Evolutionary conservation across 2,329 filamentous ascomycete species (phyloP).

Genomic region (Huntiella savannae): DNA sequence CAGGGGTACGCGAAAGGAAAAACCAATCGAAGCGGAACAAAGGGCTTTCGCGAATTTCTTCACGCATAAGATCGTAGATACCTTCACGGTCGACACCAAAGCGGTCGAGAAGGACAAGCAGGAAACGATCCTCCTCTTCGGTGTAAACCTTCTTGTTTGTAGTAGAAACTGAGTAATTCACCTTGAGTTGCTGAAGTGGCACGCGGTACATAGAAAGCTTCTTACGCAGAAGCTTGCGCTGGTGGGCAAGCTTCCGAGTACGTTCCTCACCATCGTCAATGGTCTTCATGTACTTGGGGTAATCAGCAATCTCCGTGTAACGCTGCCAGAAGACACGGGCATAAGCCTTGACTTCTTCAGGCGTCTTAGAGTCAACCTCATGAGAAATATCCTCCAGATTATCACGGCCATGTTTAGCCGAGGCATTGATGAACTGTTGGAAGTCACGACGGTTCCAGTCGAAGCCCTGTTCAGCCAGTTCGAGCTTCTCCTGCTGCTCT

Average conservation of each 20-base stretch:
- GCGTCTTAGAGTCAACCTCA: conserved; percentile 79
- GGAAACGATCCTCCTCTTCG: conserved; percentile 90
- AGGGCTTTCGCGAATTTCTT: conserved; percentile 86
- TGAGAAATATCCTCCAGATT: conserved; percentile 72
- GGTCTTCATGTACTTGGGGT: conserved; percentile 68
- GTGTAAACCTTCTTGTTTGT: conserved; percentile 99
- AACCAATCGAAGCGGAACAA: conserved; percentile 99
- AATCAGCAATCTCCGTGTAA: conserved; percentile 78
- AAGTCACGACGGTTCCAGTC: conserved; percentile 97
- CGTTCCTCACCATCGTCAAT: conserved; percentile 90
- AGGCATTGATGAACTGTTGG: conserved; percentile 93
- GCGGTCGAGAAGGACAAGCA: conserved; percentile 82
- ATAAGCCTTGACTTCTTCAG: conserved; percentile 72
- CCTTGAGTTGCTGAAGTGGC: conserved; percentile 89
- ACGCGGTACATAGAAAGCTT: conserved; percentile 97
- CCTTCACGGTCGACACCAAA: conserved; percentile 81
- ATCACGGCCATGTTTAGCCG: conserved; percentile 73
- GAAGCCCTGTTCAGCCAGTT: conserved; percentile 68
- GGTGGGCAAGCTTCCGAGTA: conserved; percentile 71
- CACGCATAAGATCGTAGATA: conserved; percentile 85
- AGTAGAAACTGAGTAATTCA: conserved; percentile 96
- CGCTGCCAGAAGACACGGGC: conserved; percentile 94
- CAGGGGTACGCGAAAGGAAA: conserved; percentile 83
- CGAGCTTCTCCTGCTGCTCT: conserved; percentile 72
- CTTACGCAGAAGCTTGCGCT: conserved; percentile 80